phyloP scores from a whole-genome alignment of 805 yeast genomes.

The Wickerhamomyces ciferrii region DNA sequence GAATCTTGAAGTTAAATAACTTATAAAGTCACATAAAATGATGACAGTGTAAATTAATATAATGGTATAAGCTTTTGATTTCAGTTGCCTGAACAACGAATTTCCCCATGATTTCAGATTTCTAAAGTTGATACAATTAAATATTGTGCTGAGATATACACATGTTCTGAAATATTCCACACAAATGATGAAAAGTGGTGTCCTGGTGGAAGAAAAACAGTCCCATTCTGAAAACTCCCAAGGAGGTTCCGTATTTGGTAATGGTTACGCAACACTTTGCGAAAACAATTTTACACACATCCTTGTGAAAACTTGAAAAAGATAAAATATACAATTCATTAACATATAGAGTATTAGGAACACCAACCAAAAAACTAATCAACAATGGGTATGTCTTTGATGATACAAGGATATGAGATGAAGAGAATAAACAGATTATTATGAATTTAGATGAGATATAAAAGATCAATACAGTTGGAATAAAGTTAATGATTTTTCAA shows the following conservation, averaged over 20 bases:
- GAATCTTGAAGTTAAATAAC: too few relatives aligned
- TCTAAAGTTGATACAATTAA: not conserved
- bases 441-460: not conserved
- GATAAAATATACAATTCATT: slow-evolving; percentile 8
- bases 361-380: slow-evolving; percentile 20
- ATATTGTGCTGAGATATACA: not conserved
- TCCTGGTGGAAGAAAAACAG: slow-evolving; percentile 17
- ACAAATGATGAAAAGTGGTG: slow-evolving; percentile 4
- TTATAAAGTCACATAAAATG: not conserved
- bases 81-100: too few relatives aligned
- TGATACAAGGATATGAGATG: not conserved
- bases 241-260: not conserved
- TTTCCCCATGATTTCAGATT: too few relatives aligned
- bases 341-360: slow-evolving; percentile 2
- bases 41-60: not conserved
- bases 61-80: too few relatives aligned
- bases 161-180: not conserved
- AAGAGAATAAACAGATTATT: not conserved
- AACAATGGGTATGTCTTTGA: slow-evolving; percentile 24
- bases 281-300: slow-evolving; percentile 1
- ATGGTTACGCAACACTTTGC: slow-evolving; percentile 15
- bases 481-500: not conserved
- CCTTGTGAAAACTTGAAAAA: slow-evolving; percentile 16
- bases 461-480: not conserved
- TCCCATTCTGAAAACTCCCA: slow-evolving; percentile 5